Base-by-base conservation (phyloP, 129 eudicot species). In the Arctium minus region DNA sequence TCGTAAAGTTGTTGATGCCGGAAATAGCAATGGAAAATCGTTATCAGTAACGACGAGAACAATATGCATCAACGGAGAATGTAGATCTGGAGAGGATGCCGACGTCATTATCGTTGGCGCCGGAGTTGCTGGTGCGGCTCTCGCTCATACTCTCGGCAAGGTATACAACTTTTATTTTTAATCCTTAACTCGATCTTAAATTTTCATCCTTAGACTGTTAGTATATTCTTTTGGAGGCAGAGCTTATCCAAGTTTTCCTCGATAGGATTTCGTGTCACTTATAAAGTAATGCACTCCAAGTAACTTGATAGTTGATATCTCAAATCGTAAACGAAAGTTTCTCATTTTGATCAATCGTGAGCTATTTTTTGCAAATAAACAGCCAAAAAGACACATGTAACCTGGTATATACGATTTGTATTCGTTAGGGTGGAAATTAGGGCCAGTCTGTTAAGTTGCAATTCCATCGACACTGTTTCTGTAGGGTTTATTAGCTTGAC, bases 111-210 rank as follows among this genome's bases (percentile, higher is more conserved):
- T n/a, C n/a, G n/a, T n/a, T n/a, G n/a, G n/a, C n/a, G n/a, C n/a
- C n/a, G n/a, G n/a, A n/a, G n/a, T n/a, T n/a, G n/a, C n/a, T n/a
- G n/a, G n/a, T n/a, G n/a, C n/a, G n/a, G n/a, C n/a, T n/a, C n/a
- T n/a, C n/a, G n/a, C n/a, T n/a, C n/a, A n/a, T n/a, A n/a, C n/a
- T 37, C 93, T 92, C 62, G 97, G 89, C 84, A 89, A 88, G 97
- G 97, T 89, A 75, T 37, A 6, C 4, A 8, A 73, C 53, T 10
- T 31, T 72, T 76, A 32, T 74, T 32, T 27, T 40, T 70, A 5
- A 40, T 80, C 18, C 9, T 76, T 5, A 10, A 35, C 46, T 60
- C 32, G 5, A 13, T 70, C n/a, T 8, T 42, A 9, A 32, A 5
- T 6, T 42, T 72, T 80, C 48, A 74, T 42, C 35, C 10, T 15